Evolutionary conservation across 208 protist species (phyloP).

Genomic region (Leptomonas pyrrhocoris): DNA sequence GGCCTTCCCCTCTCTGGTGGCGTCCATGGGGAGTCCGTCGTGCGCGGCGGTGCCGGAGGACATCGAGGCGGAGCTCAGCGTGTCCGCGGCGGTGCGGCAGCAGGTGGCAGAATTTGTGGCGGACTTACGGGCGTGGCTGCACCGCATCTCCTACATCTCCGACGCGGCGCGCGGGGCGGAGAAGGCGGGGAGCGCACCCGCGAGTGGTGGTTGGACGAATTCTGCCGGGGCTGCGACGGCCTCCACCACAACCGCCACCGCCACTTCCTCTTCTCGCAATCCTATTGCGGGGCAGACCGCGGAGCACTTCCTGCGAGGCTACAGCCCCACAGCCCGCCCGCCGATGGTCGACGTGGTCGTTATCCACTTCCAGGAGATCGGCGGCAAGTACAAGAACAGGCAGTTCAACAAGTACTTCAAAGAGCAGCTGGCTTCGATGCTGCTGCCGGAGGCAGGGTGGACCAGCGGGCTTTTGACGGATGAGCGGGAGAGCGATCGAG

Average conservation of each 20-base stretch:
- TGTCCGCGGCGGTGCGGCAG: constrained; percentile 20
- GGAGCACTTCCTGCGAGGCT: constrained; percentile 22
- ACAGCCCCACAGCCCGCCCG: constrained; percentile 31
- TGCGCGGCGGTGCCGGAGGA: constrained; percentile 10
- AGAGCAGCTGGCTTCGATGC: constrained; percentile 32
- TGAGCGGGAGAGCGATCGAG: constrained; percentile 21
- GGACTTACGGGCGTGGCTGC: constrained; percentile 64
- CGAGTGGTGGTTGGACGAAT: too few relatives aligned
- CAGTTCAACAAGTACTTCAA: constrained; percentile 63
- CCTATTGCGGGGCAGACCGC: not conserved
- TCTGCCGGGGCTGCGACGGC: not conserved
- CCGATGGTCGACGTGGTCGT: constrained; percentile 80
- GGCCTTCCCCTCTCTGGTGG: constrained; percentile 6
- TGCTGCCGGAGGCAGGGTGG: constrained; percentile 81
- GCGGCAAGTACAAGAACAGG: constrained; percentile 61
- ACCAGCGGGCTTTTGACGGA: constrained; percentile 80
- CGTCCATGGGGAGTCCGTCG: constrained; percentile 2
- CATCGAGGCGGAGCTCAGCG: constrained; percentile 5
- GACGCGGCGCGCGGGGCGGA: constrained; percentile 23
- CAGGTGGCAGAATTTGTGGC: constrained; percentile 55
- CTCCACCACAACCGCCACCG: not conserved
- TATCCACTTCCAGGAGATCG: constrained; percentile 87
- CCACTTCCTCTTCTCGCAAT: not conserved
- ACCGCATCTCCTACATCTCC: constrained; percentile 43
- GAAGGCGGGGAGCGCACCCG: not conserved